Conservation (phyloP, 495 filamentous ascomycete species). For the Hypoxylon perforatum region DNA sequence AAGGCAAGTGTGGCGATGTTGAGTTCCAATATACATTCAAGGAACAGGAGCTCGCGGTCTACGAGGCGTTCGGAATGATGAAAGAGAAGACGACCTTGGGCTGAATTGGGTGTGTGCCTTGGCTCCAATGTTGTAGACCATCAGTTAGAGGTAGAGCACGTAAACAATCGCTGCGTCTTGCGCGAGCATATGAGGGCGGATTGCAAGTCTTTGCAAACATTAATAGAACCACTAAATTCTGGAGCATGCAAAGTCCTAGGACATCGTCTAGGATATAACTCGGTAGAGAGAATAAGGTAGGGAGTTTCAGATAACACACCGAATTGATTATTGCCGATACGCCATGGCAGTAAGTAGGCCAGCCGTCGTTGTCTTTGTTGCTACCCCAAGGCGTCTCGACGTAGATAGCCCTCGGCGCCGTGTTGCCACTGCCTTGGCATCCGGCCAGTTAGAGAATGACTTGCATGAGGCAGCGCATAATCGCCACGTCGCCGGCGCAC, state of each 20-base stretch:
- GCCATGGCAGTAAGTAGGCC: background rate
- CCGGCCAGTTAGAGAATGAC: slow-evolving; percentile 6
- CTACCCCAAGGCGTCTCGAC: slow-evolving; percentile 3
- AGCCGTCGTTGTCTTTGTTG: background rate
- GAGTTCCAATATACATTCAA: slow-evolving; percentile 47
- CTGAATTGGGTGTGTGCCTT: slow-evolving; percentile 1
- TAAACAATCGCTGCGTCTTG: background rate
- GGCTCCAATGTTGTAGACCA: background rate
- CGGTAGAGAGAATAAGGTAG: background rate
- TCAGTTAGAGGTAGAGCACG: slow-evolving; percentile 6
- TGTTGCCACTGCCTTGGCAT: slow-evolving; percentile 5
- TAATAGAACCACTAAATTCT: slow-evolving; percentile 10
- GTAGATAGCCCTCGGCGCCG: slow-evolving; percentile 15
- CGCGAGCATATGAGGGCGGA: slow-evolving; percentile 2
- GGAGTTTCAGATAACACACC: slow-evolving; percentile 4
- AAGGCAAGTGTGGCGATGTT: slow-evolving; percentile 41
- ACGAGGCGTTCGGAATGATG: slow-evolving; percentile 46
- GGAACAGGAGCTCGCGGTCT: slow-evolving; percentile 39
- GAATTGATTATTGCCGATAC: background rate
- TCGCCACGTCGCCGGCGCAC: slow-evolving; percentile 23
- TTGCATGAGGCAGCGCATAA: slow-evolving; percentile 23
- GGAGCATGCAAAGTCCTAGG: slow-evolving; percentile 5
- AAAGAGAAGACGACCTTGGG: slow-evolving; percentile 23
- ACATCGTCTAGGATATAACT: slow-evolving; percentile 3
- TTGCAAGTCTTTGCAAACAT: background rate